These are phyloP conservation scores for Scalesia atractyloides DNA, from an alignment of 129 eudicot genomes.

Conservation along the genomic window DNA sequence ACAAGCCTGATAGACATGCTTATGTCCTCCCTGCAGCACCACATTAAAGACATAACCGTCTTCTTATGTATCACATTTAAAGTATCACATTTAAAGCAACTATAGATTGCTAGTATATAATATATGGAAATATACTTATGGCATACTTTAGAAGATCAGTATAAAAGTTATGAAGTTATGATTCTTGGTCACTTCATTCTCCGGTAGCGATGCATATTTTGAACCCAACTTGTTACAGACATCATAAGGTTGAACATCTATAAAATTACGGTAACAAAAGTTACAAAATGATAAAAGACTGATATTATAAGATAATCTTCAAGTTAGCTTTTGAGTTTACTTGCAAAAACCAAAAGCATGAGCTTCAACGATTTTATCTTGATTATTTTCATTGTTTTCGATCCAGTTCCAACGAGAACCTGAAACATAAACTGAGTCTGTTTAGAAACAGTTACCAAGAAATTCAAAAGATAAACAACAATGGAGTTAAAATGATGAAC, in stretches of 20 bases:
- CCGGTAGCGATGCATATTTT: constrained; percentile 69
- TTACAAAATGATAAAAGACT: constrained; percentile 19
- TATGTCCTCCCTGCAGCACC: constrained; percentile 85
- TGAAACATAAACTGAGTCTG: too few relatives aligned
- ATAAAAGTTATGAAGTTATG: constrained; percentile 54
- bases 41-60: constrained; percentile 13
- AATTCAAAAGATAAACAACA: too few relatives aligned
- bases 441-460: too few relatives aligned
- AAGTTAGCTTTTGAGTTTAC: constrained; percentile 32
- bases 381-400: too few relatives aligned
- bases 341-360: too few relatives aligned
- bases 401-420: too few relatives aligned
- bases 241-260: constrained; percentile 92
- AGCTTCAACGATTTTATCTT: too few relatives aligned
- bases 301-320: background rate
- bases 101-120: background rate
- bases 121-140: background rate
- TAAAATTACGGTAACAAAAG: constrained; percentile 18
- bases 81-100: too few relatives aligned
- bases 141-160: constrained; percentile 85
- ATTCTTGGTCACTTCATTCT: constrained; percentile 55
- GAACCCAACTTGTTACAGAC: constrained; percentile 87
- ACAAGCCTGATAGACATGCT: constrained; percentile 94
- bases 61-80: too few relatives aligned
- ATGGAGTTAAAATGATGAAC: constrained; percentile 44